These are phyloP conservation scores for Mycosarcoma maydis DNA, from an alignment of 1,284 basidiomycete genomes.

Conservation along the genomic window DNA sequence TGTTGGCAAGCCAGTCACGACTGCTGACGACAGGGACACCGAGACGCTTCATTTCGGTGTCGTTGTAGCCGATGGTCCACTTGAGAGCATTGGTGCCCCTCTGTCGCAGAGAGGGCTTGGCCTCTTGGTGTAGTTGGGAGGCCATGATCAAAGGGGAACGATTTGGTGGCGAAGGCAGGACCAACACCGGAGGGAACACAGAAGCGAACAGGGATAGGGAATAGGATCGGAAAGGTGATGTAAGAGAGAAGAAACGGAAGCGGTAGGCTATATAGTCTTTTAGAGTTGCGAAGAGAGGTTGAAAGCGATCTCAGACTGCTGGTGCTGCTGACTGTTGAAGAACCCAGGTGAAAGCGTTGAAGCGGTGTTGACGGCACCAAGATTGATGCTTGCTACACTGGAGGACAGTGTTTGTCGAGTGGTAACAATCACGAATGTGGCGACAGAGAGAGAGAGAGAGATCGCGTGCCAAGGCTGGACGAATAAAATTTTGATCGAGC, in stretches of 20 bases:
- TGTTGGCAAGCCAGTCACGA: slow-evolving; percentile 53
- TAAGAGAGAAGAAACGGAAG: too few relatives aligned
- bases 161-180: slow-evolving; percentile 1
- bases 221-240: too few relatives aligned
- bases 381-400: too few relatives aligned
- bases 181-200: slow-evolving; percentile 9
- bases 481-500: slow-evolving; percentile 3
- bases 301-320: too few relatives aligned
- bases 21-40: slow-evolving; percentile 64
- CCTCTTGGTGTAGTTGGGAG: slow-evolving; percentile 13
- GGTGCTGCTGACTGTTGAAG: too few relatives aligned
- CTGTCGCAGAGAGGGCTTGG: slow-evolving; percentile 19
- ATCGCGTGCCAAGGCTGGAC: slow-evolving; percentile 13
- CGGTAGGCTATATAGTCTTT: slow-evolving; percentile 25
- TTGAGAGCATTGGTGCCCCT: slow-evolving; percentile 34
- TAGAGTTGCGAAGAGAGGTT: slow-evolving; percentile 3
- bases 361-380: too few relatives aligned
- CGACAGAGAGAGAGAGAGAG: not conserved
- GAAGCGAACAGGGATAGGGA: too few relatives aligned
- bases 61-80: slow-evolving; percentile 57
- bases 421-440: not conserved
- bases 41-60: slow-evolving; percentile 61
- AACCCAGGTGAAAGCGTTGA: too few relatives aligned
- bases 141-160: slow-evolving; percentile 25
- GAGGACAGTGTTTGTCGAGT: too few relatives aligned